phyloP scores from a whole-genome alignment of 208 protist species.

The Trichomonas tenax region DNA sequence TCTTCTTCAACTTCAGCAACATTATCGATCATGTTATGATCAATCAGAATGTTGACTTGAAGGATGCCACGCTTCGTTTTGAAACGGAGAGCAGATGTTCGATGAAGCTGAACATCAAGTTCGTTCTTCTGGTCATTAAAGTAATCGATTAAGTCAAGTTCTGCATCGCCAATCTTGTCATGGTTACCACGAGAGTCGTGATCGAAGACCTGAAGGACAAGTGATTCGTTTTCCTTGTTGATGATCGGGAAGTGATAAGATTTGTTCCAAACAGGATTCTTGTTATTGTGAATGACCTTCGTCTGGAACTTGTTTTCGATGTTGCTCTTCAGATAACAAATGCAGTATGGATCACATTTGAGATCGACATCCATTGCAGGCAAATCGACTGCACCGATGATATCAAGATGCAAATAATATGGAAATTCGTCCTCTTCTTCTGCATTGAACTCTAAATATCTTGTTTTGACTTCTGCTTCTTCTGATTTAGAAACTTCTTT shows the following conservation, averaged over 20 bases:
- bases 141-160: neutral
- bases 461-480: neutral
- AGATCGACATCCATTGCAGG: neutral
- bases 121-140: neutral
- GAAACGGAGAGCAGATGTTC: neutral
- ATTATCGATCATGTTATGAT: neutral
- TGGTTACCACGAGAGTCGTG: neutral
- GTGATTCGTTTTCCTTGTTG: neutral
- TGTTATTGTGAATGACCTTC: neutral
- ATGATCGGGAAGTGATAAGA: neutral
- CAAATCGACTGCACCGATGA: neutral
- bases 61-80: neutral
- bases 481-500: neutral
- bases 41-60: neutral
- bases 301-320: neutral
- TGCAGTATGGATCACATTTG: neutral
- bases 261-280: neutral
- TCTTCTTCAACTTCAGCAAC: neutral
- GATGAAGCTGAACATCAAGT: neutral
- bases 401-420: neutral
- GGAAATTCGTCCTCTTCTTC: neutral
- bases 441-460: neutral
- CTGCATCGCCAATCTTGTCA: neutral
- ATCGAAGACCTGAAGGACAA: neutral
- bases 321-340: neutral